Evolutionary conservation across 2,329 filamentous ascomycete species (phyloP).

Genomic region (Pyricularia grisea): DNA sequence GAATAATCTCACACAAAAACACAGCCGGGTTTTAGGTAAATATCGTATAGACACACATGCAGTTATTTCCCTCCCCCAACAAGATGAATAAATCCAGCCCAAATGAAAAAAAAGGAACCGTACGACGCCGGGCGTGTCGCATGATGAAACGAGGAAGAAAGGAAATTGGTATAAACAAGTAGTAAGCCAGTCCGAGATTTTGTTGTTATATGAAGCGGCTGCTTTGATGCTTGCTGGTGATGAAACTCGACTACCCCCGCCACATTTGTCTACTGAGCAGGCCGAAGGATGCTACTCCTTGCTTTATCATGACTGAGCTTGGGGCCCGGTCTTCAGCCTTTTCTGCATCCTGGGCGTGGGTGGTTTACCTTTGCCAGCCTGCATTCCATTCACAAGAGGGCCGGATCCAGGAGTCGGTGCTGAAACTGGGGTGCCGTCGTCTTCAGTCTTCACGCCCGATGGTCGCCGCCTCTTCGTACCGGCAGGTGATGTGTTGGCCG

Average conservation of each 20-base stretch:
- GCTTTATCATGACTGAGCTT: not conserved
- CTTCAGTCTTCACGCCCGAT: conserved; percentile 48
- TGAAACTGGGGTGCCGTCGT: conserved; percentile 33
- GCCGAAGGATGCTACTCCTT: not conserved
- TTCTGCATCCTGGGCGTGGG: conserved; percentile 48
- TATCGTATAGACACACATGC: conserved; percentile 1
- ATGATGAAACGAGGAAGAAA: not conserved
- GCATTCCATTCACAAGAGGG: conserved; percentile 42
- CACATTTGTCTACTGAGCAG: not conserved
- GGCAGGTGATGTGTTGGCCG: conserved; percentile 57
- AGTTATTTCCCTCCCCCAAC: not conserved
- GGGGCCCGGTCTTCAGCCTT: conserved; percentile 37
- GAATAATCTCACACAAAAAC: not conserved
- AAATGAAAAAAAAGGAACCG: not conserved
- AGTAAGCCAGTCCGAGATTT: not conserved
- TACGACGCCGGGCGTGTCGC: conserved; percentile 2
- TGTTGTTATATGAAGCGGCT: not conserved
- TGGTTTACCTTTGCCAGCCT: conserved; percentile 38
- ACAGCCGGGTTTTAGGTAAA: conserved; percentile 2
- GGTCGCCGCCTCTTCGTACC: conserved; percentile 50
- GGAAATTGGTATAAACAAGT: conserved; percentile 1
- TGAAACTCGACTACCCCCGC: not conserved
- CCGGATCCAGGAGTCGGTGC: conserved; percentile 36
- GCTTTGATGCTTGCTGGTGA: not conserved
- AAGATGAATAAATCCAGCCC: not conserved